Conservation (phyloP, 441 rosid genomes). For the Raphanus hybrid region DNA sequence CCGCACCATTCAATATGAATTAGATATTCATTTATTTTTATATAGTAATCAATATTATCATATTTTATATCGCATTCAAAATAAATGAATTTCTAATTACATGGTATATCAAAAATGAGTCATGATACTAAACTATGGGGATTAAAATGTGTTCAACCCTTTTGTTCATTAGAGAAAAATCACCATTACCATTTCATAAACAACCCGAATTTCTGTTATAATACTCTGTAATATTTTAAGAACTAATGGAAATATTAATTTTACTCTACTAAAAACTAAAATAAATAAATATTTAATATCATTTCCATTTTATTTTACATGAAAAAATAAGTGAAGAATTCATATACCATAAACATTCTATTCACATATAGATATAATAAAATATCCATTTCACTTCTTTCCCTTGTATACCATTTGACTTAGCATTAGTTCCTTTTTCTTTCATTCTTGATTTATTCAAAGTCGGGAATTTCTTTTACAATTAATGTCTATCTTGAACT, state of each 20-base stretch:
- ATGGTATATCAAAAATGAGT: not conserved
- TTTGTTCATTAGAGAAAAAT: not conserved
- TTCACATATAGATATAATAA: not conserved
- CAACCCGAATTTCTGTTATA: not conserved
- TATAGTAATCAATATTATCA: not conserved
- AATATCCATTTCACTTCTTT: not conserved
- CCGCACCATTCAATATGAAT: too few species aligned
- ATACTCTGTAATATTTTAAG: not conserved
- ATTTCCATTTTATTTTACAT: not conserved
- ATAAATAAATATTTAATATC: not conserved
- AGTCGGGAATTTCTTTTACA: not conserved
- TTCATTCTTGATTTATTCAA: not conserved
- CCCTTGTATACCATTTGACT: not conserved
- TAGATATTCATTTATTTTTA: too few species aligned
- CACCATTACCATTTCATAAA: not conserved
- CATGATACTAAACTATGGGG: not conserved
- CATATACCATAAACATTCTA: not conserved
- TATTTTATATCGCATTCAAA: not conserved
- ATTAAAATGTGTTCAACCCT: not conserved
- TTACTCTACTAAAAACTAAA: not conserved
- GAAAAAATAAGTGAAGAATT: not conserved
- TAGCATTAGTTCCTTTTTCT: not conserved
- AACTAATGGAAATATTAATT: not conserved
- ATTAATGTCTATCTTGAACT: not conserved
- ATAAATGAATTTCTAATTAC: not conserved